phyloP scores from a whole-genome alignment of 2,329 filamentous ascomycete genomes.

The Xylariaceae sp. region DNA sequence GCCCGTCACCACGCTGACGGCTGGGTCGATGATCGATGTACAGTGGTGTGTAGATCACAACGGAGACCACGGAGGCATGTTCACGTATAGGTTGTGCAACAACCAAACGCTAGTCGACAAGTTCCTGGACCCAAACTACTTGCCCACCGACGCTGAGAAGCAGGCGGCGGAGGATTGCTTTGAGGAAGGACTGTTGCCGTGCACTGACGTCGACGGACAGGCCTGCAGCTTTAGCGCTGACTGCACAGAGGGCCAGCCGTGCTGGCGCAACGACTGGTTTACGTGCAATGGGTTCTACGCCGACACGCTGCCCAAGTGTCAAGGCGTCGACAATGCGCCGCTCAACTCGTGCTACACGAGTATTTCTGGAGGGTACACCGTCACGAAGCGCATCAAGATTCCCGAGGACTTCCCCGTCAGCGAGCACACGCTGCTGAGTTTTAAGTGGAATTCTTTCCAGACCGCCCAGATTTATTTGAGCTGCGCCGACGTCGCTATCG shows the following conservation, averaged over 20 bases:
- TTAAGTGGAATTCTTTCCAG: conserved; percentile 62
- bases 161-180: conserved; percentile 60
- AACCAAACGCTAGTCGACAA: conserved; percentile 57
- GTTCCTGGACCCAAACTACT: conserved; percentile 53
- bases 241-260: conserved; percentile 50
- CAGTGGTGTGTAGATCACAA: conserved; percentile 63
- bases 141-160: conserved; percentile 58
- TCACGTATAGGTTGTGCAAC: conserved; percentile 59
- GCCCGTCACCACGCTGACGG: conserved; percentile 50
- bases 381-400: conserved; percentile 57
- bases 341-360: conserved; percentile 56
- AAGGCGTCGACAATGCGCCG: conserved; percentile 53
- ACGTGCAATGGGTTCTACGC: conserved; percentile 55
- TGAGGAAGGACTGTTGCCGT: conserved; percentile 52
- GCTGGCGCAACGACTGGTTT: conserved; percentile 60
- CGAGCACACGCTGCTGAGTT: conserved; percentile 55
- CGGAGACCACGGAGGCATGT: conserved; percentile 63
- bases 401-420: conserved; percentile 52
- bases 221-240: conserved; percentile 55
- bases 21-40: conserved; percentile 54
- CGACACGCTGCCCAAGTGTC: conserved; percentile 46
- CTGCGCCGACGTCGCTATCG: conserved; percentile 59
- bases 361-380: conserved; percentile 59
- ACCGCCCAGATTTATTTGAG: conserved; percentile 59
- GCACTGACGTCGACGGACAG: conserved; percentile 57